Evolutionary conservation across 2,329 filamentous ascomycete species (phyloP).

Genomic region (Clonostachys rosea): DNA sequence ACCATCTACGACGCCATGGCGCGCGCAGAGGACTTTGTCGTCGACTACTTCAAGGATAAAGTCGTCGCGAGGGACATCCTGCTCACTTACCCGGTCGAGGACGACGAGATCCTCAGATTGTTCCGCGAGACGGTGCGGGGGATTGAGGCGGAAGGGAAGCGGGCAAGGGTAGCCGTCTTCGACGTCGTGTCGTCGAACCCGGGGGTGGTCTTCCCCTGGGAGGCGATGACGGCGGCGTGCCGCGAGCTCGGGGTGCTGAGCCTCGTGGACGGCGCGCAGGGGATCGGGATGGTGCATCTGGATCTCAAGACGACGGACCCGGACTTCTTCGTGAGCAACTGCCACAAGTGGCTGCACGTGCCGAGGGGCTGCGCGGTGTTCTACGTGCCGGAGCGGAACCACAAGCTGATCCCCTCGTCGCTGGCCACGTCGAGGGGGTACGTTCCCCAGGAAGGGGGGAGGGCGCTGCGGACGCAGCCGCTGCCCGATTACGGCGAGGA

Average conservation of each 20-base stretch:
- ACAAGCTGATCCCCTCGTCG: conserved; percentile 67
- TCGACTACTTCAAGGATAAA: conserved; percentile 52
- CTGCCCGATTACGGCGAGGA: conserved; percentile 46
- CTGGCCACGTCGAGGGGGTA: conserved; percentile 81
- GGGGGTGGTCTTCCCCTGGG: conserved; percentile 75
- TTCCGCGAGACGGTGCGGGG: conserved; percentile 56
- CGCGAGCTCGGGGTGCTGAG: conserved; percentile 64
- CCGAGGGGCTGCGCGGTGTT: conserved; percentile 79
- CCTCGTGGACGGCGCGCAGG: conserved; percentile 80
- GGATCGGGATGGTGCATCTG: conserved; percentile 71
- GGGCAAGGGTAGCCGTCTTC: conserved; percentile 63
- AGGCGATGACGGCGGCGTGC: conserved; percentile 60
- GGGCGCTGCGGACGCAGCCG: conserved; percentile 22
- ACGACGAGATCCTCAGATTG: conserved; percentile 56
- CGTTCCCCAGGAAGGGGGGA: conserved; percentile 30
- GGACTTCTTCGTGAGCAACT: conserved; percentile 85
- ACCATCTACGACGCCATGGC: conserved; percentile 77
- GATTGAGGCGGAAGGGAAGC: conserved; percentile 50
- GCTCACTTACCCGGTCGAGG: conserved; percentile 64
- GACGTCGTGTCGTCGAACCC: conserved; percentile 79
- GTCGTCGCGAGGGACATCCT: conserved; percentile 48
- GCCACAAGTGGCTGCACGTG: conserved; percentile 84
- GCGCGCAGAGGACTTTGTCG: conserved; percentile 65
- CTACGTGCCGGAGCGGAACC: conserved; percentile 73
- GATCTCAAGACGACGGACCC: conserved; percentile 64